Evolutionary conservation across 768 basidiomycete species (phyloP).

Genomic region (Suillus brevipes): DNA sequence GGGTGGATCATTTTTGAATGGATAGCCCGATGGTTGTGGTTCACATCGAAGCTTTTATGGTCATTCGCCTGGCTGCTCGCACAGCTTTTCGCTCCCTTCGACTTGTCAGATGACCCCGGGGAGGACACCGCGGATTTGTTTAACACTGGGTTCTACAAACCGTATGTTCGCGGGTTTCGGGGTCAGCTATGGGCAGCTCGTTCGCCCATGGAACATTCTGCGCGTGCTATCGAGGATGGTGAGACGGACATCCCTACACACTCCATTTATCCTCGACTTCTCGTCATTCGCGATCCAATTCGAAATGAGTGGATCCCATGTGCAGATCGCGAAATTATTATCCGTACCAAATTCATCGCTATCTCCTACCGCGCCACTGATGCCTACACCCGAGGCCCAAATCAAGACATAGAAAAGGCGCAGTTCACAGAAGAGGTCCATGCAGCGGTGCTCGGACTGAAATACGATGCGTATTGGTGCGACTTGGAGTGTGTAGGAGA

Average conservation of each 20-base stretch:
- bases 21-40: conserved; percentile 8
- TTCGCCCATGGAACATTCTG: conserved; percentile 18
- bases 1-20: conserved; percentile 5
- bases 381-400: conserved; percentile 8
- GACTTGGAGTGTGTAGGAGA: conserved; percentile 15
- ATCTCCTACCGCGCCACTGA: conserved; percentile 17
- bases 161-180: conserved; percentile 13
- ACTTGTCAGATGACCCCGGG: neutral
- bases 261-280: conserved; percentile 13
- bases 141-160: conserved; percentile 8
- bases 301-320: conserved; percentile 7
- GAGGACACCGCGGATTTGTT: neutral
- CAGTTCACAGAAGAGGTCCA: conserved; percentile 11
- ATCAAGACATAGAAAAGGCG: conserved; percentile 7
- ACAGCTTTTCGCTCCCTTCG: neutral
- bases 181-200: conserved; percentile 24
- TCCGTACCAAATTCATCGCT: conserved; percentile 12
- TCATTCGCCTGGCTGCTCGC: conserved; percentile 1
- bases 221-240: neutral
- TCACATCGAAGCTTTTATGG: conserved; percentile 12
- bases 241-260: conserved; percentile 14
- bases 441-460: neutral
- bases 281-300: conserved; percentile 5
- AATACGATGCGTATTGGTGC: neutral
- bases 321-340: conserved; percentile 6